Percentiles rank a stretch among this genome's conserved stretches.
phyloP scores from a whole-genome alignment of 768 basidiomycete genomes.

The Termitomyces sp. region DNA sequence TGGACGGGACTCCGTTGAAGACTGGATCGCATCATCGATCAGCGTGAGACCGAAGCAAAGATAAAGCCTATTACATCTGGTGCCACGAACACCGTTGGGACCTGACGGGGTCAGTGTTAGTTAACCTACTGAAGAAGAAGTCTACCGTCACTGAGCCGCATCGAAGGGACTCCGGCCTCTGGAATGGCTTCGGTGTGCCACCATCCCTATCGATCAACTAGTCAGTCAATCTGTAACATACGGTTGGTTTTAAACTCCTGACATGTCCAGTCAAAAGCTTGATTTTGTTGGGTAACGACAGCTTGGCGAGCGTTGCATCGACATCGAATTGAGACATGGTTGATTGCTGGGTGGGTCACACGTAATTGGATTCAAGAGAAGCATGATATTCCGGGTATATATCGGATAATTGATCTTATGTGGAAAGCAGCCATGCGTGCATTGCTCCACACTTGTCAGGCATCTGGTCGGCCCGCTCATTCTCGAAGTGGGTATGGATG shows the following conservation, averaged over 20 bases:
- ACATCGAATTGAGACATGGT: conserved; percentile 28
- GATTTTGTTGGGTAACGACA: conserved; percentile 35
- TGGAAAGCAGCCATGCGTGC: neutral
- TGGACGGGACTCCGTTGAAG: conserved; percentile 51
- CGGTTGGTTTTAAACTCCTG: conserved; percentile 1
- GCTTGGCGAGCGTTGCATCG: conserved; percentile 28
- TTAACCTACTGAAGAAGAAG: neutral
- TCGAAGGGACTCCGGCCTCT: conserved; percentile 32
- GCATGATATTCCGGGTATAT: conserved; percentile 15
- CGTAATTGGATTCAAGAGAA: neutral
- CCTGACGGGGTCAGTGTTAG: conserved; percentile 20
- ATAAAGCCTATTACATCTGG: conserved; percentile 31
- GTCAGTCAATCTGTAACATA: neutral
- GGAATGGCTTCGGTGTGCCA: conserved; percentile 41
- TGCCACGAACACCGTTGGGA: conserved; percentile 46
- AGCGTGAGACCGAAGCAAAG: conserved; percentile 28
- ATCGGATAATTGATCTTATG: conserved; percentile 13
- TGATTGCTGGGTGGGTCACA: neutral
- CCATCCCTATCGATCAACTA: conserved; percentile 29
- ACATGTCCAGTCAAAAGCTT: conserved; percentile 39
- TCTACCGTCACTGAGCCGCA: conserved; percentile 43
- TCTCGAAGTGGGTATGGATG: too few species aligned
- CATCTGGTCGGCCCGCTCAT: neutral
- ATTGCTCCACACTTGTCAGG: neutral
- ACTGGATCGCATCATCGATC: conserved; percentile 26